Percentiles rank a stretch among this genome's conserved stretches.
These are phyloP conservation scores for Sonneratia caseolaris DNA, from an alignment of 345 rosid species.

Conservation along the genomic window DNA sequence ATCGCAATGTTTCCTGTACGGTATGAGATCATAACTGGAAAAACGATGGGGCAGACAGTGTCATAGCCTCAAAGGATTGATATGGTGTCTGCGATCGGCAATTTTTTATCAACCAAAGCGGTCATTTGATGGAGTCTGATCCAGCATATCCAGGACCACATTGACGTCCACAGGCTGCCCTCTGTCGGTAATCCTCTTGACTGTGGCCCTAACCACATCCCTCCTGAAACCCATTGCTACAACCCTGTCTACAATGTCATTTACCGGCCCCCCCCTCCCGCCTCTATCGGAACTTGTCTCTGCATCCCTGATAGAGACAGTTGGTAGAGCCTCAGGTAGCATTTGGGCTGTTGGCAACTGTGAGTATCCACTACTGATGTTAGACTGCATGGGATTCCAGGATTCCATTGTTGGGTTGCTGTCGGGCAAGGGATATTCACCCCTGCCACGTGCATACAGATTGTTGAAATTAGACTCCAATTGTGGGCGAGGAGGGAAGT, in stretches of 20 bases:
- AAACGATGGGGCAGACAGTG: not conserved
- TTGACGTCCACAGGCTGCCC: slow-evolving; percentile 46
- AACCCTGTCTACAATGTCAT: slow-evolving; percentile 41
- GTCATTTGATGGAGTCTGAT: not conserved
- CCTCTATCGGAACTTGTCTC: slow-evolving; percentile 17
- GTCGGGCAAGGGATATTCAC: slow-evolving; percentile 12
- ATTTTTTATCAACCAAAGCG: not conserved
- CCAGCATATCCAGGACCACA: slow-evolving; percentile 41
- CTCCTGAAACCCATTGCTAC: slow-evolving; percentile 60
- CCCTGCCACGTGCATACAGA: slow-evolving; percentile 8
- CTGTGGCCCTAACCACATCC: slow-evolving; percentile 43
- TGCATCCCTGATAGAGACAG: slow-evolving; percentile 28
- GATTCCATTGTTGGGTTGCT: slow-evolving; percentile 13
- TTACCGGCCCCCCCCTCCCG: slow-evolving; percentile 19
- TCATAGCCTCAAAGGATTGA: not conserved
- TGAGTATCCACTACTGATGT: slow-evolving; percentile 14
- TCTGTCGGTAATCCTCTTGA: slow-evolving; percentile 32
- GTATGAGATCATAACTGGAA: not conserved
- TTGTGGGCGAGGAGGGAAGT: slow-evolving; percentile 8
- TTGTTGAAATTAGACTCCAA: slow-evolving; percentile 10
- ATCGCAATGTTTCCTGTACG: not conserved
- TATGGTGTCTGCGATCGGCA: not conserved
- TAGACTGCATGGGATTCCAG: slow-evolving; percentile 8
- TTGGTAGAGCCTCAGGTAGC: slow-evolving; percentile 43
- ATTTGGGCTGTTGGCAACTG: slow-evolving; percentile 28